Conservation (phyloP, 129 eudicot species). For the Tagetes patula region DNA sequence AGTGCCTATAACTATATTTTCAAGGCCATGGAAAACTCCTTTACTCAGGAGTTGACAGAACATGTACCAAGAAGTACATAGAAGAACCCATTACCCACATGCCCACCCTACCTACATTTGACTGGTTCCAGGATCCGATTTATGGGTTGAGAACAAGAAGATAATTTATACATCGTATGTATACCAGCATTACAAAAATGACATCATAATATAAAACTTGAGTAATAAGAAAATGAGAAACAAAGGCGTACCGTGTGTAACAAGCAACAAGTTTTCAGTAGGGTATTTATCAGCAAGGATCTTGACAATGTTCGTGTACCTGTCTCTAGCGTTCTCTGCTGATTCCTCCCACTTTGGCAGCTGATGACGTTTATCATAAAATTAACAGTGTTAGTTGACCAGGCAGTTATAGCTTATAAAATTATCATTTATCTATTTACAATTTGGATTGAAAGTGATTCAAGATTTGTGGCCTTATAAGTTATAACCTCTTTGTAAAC, state of each 20-base stretch:
- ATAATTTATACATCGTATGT: too few relatives aligned
- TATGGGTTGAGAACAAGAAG: too few relatives aligned
- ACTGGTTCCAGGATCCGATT: too few relatives aligned
- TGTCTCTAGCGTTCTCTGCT: constrained; percentile 47
- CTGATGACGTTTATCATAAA: constrained; percentile 33
- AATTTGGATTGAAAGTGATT: not conserved
- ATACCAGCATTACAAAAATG: not conserved
- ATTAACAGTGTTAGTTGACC: not conserved
- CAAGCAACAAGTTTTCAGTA: constrained; percentile 77
- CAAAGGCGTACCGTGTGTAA: constrained; percentile 69
- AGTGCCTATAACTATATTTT: too few relatives aligned
- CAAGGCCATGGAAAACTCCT: too few relatives aligned
- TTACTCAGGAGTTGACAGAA: too few relatives aligned
- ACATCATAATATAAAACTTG: not conserved
- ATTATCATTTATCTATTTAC: not conserved
- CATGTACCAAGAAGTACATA: too few relatives aligned
- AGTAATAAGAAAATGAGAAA: constrained; percentile 1
- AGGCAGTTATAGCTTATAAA: not conserved
- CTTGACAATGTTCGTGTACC: constrained; percentile 60
- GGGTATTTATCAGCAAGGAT: constrained; percentile 89
- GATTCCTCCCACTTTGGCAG: constrained; percentile 87
- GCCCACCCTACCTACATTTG: too few relatives aligned
- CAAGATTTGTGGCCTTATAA: not conserved
- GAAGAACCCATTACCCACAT: too few relatives aligned
- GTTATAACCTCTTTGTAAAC: constrained; percentile 67